Percentiles rank a stretch among this genome's conserved stretches.
phyloP scores from a whole-genome alignment of 805 yeast genomes.

The Nadsonia fulvescens region DNA sequence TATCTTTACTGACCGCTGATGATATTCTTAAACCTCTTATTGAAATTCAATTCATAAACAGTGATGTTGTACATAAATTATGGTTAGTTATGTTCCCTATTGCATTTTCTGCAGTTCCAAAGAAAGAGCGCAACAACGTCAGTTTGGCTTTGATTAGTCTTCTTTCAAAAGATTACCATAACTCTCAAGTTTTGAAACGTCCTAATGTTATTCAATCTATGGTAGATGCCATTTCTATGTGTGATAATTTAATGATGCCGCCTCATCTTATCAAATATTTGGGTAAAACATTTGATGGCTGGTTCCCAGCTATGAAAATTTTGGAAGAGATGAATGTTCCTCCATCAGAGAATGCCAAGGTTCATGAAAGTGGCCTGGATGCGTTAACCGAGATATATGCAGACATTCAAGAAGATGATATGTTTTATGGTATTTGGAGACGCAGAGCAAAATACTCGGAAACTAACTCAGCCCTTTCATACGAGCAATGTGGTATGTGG shows the following conservation, averaged over 20 bases:
- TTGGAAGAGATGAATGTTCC: conserved; percentile 54
- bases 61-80: conserved; percentile 58
- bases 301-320: conserved; percentile 79
- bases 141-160: conserved; percentile 63
- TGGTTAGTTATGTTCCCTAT: conserved; percentile 79
- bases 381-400: conserved; percentile 83
- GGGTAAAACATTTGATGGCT: conserved; percentile 72
- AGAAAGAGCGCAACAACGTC: conserved; percentile 68
- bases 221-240: conserved; percentile 54
- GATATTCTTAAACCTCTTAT: conserved; percentile 46
- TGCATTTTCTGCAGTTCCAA: conserved; percentile 55
- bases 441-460: conserved; percentile 87
- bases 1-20: conserved; percentile 29
- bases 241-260: conserved; percentile 53
- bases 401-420: conserved; percentile 78
- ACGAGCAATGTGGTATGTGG: conserved; percentile 91
- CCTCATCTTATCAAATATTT: conserved; percentile 84
- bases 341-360: conserved; percentile 47
- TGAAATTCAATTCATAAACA: conserved; percentile 67
- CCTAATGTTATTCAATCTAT: conserved; percentile 78
- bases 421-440: conserved; percentile 97
- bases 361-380: conserved; percentile 73
- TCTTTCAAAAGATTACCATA: conserved; percentile 78
- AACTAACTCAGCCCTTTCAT: conserved; percentile 81
- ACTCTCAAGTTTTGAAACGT: conserved; percentile 70